A percentile compares a stretch with the other conserved stretches of the same genome.
Conservation (phyloP, 1,284 basidiomycete species). For the Xerocomus cyaneibrunnescens region DNA sequence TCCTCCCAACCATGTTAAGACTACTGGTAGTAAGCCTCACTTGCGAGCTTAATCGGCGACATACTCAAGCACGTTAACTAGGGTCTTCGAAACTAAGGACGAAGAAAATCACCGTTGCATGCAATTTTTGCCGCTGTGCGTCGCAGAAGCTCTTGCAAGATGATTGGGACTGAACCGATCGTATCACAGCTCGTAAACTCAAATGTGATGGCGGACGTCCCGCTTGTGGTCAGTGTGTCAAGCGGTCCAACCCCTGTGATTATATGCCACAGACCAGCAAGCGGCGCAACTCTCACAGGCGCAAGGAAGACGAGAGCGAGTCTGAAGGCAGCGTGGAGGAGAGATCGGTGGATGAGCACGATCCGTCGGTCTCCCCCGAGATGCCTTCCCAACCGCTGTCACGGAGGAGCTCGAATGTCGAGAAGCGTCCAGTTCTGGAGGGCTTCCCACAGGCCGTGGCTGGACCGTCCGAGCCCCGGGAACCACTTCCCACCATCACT, state of each 20-base stretch:
- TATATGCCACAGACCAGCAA: slow-evolving; percentile 71
- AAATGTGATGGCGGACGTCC: slow-evolving; percentile 82
- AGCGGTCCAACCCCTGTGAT: slow-evolving; percentile 72
- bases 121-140: slow-evolving; percentile 84
- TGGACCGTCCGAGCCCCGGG: slow-evolving; percentile 39
- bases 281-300: slow-evolving; percentile 59
- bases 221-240: slow-evolving; percentile 74
- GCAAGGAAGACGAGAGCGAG: slow-evolving; percentile 63
- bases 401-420: slow-evolving; percentile 60
- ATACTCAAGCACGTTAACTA: slow-evolving; percentile 6
- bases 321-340: slow-evolving; percentile 63
- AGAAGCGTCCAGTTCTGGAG: slow-evolving; percentile 41
- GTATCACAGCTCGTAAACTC: slow-evolving; percentile 65
- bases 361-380: slow-evolving; percentile 66
- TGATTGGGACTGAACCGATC: slow-evolving; percentile 23
- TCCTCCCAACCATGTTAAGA: slow-evolving; percentile 30
- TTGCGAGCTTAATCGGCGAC: slow-evolving; percentile 5
- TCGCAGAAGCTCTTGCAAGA: slow-evolving; percentile 20
- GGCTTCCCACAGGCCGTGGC: slow-evolving; percentile 32
- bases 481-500: slow-evolving; percentile 24
- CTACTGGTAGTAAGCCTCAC: slow-evolving; percentile 31
- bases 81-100: slow-evolving; percentile 55
- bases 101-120: slow-evolving; percentile 81
- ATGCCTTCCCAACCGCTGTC: slow-evolving; percentile 55
- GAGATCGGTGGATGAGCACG: slow-evolving; percentile 53